Evolutionary conservation across 1,139 yeast genomes (phyloP).

Genomic region (Candida anutae): DNA sequence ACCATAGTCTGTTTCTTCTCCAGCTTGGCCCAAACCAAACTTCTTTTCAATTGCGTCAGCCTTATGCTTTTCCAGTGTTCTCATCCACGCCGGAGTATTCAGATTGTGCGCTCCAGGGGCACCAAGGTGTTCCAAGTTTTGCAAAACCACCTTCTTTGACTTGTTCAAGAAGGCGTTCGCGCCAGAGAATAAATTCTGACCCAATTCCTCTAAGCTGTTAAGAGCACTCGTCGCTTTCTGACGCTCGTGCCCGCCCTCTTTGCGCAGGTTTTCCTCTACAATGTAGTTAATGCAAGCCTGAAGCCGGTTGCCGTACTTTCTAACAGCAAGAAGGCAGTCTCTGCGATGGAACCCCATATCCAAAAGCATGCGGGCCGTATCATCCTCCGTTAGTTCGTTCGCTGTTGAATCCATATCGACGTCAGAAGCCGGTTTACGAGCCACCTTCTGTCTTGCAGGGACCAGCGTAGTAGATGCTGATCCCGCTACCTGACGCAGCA

Average conservation of each 20-base stretch:
- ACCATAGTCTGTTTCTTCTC: slow-evolving; percentile 29
- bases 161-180: slow-evolving; percentile 56
- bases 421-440: too few species aligned
- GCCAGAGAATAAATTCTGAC: slow-evolving; percentile 52
- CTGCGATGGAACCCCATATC: slow-evolving; percentile 75
- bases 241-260: slow-evolving; percentile 1
- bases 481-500: too few species aligned
- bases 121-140: slow-evolving; percentile 53
- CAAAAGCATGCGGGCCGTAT: slow-evolving; percentile 58
- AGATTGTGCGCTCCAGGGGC: slow-evolving; percentile 11
- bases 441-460: too few species aligned
- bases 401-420: too few species aligned
- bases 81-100: slow-evolving; percentile 70
- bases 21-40: slow-evolving; percentile 21
- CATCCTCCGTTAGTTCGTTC: too few species aligned
- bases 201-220: slow-evolving; percentile 37
- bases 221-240: too few species aligned
- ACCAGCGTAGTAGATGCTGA: too few species aligned
- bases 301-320: slow-evolving; percentile 48
- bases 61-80: slow-evolving; percentile 44
- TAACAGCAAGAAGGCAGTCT: slow-evolving; percentile 55
- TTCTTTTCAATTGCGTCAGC: slow-evolving; percentile 31
- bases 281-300: slow-evolving; percentile 62
- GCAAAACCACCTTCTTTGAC: slow-evolving; percentile 55
- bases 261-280: slow-evolving; percentile 19